Base-by-base conservation (phyloP, 2,329 filamentous ascomycete species). In the Talaromyces sp. region DNA sequence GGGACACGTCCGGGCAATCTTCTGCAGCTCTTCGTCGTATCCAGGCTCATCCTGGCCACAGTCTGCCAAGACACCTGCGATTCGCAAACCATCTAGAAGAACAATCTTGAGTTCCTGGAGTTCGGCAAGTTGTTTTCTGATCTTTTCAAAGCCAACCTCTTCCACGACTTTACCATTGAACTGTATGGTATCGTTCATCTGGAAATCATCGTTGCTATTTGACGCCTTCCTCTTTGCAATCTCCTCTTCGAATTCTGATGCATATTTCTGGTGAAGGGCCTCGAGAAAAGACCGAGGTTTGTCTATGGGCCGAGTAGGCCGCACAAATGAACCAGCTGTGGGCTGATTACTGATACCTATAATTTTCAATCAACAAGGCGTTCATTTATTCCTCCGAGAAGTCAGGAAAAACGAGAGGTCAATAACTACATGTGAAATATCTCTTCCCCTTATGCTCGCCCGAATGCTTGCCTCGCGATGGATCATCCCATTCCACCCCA, bases 401-500 rank as follows among this genome's bases (percentile, higher is more conserved):
- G 28, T 31, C 43, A 48, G 28, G 13, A 11, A 35, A 6, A 21
- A 7, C 28, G 10, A n/a, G 45, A 35, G n/a, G n/a, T 15, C 28
- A 35, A 60, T 69, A 60, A 36, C 40, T 82, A 93, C 93, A 96
- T 65, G 81, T 77, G 68, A 97, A 97, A 70, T 97, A 96, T 61
- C 83, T 85, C 61, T 82, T 79, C 60, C 88, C 90, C 63, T 88
- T 85, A 74, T 95, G 86, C 61, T 87, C 85, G 60, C 94, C 94
- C 67, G 93, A 84, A 74, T 99, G 92, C 78, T 97, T 97, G 61
- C 94, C 94, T 67, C 92, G 83, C 37, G 80, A 81, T 58, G 86
- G 78, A 71, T 97, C 89, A 74, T 97, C 93, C 94, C 94, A 99
- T 81, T 99, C 94, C 50, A 97, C 90, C 48, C 94, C 94, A 35